Percentiles rank a stretch among this genome's conserved stretches.
Evolutionary conservation across 441 rosid genomes (phyloP).

Genomic region (Hypseocharis bilobata): DNA sequence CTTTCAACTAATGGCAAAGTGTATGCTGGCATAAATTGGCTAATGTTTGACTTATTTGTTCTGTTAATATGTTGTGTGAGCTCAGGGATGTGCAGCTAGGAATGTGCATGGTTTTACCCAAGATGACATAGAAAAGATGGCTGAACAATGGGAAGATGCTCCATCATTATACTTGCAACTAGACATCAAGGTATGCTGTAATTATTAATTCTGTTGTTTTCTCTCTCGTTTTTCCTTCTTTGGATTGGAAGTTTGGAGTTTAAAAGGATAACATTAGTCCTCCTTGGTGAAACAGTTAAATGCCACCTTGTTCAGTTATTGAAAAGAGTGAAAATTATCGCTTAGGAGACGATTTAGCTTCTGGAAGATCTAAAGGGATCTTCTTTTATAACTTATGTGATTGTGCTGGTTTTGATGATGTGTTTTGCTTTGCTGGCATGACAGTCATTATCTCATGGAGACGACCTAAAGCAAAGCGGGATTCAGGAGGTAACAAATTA

Average conservation of each 20-base stretch:
- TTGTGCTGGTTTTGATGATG: slow-evolving; percentile 17
- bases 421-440: slow-evolving; percentile 28
- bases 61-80: slow-evolving; percentile 14
- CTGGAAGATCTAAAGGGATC: background rate
- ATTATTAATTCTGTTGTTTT: slow-evolving; percentile 2
- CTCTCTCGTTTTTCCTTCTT: slow-evolving; percentile 1
- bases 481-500: slow-evolving; percentile 64
- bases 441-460: slow-evolving; percentile 70
- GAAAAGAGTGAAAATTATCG: background rate
- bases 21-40: background rate
- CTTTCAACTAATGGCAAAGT: background rate
- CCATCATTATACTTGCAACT: slow-evolving; percentile 64
- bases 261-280: slow-evolving; percentile 6
- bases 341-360: background rate
- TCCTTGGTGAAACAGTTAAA: slow-evolving; percentile 4
- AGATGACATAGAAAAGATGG: slow-evolving; percentile 73
- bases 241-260: background rate
- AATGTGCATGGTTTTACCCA: slow-evolving; percentile 74
- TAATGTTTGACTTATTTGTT: background rate
- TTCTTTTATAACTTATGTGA: background rate
- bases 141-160: slow-evolving; percentile 74
- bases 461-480: slow-evolving; percentile 68
- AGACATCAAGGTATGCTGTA: slow-evolving; percentile 54
- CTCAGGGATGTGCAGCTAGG: slow-evolving; percentile 95
- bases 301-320: background rate